Conservation (phyloP, 2,329 filamentous ascomycete species). For the Xylaria sp. region DNA sequence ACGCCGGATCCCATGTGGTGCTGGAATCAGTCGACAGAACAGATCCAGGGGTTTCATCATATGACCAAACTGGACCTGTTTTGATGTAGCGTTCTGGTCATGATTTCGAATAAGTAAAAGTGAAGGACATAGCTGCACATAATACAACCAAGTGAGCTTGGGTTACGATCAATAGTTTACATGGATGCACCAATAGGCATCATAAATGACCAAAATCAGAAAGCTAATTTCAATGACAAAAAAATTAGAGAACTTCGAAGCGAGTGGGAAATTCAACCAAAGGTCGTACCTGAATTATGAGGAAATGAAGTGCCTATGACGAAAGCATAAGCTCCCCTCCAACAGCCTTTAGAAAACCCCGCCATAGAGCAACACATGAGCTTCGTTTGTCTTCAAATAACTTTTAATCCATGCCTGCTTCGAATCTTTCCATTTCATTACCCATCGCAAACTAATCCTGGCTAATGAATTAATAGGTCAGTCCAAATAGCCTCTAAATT, state of each 20-base stretch:
- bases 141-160: not conserved
- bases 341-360: not conserved
- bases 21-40: constrained; percentile 33
- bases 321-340: constrained; percentile 12
- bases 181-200: not conserved
- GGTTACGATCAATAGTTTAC: not conserved
- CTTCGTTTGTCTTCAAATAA: not conserved
- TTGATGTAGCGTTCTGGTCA: constrained; percentile 16
- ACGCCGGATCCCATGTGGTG: constrained; percentile 38
- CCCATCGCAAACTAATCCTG: not conserved
- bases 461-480: not conserved
- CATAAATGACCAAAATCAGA: not conserved
- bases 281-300: not conserved
- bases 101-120: not conserved
- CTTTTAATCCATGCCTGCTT: not conserved
- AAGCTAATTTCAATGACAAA: too few relatives aligned
- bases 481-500: not conserved
- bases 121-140: constrained; percentile 7
- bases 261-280: too few relatives aligned
- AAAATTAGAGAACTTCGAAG: not conserved
- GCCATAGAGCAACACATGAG: not conserved
- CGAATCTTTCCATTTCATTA: not conserved
- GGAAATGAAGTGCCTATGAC: constrained; percentile 23
- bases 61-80: constrained; percentile 37
- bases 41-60: constrained; percentile 32